These are phyloP conservation scores for Fusarium chlamydosporum DNA, from an alignment of 2,329 filamentous ascomycete genomes.

Conservation along the genomic window DNA sequence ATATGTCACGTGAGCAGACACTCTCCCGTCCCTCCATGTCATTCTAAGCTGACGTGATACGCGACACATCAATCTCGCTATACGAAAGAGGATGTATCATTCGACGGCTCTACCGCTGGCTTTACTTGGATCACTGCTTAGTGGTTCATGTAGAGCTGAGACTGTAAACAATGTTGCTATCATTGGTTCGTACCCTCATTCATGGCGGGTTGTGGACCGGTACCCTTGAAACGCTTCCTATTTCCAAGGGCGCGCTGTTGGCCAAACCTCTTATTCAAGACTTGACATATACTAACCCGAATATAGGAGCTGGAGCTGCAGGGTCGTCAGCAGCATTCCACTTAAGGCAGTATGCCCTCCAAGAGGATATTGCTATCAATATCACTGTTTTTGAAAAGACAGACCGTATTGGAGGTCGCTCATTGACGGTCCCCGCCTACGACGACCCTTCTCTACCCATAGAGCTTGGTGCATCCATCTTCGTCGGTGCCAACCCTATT, in stretches of 20 bases:
- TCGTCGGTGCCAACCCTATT: constrained; percentile 87
- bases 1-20: constrained; percentile 21
- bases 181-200: constrained; percentile 52
- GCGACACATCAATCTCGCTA: not conserved
- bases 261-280: not conserved
- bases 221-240: not conserved
- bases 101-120: constrained; percentile 35
- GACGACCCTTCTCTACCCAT: constrained; percentile 76
- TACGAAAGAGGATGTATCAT: constrained; percentile 36
- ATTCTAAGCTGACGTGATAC: constrained; percentile 8
- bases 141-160: constrained; percentile 17
- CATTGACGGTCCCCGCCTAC: constrained; percentile 85
- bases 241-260: not conserved
- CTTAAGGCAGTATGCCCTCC: constrained; percentile 77
- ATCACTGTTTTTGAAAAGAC: constrained; percentile 91
- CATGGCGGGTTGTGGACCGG: not conserved
- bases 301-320: constrained; percentile 85
- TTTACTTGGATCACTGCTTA: constrained; percentile 38
- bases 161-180: constrained; percentile 56
- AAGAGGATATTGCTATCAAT: constrained; percentile 73
- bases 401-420: constrained; percentile 84
- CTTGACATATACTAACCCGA: constrained; percentile 23
- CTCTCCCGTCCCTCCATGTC: not conserved
- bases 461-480: constrained; percentile 93
- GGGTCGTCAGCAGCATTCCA: constrained; percentile 91